Base-by-base conservation (phyloP, 2,329 filamentous ascomycete species). In the Venturia aucupariae region DNA sequence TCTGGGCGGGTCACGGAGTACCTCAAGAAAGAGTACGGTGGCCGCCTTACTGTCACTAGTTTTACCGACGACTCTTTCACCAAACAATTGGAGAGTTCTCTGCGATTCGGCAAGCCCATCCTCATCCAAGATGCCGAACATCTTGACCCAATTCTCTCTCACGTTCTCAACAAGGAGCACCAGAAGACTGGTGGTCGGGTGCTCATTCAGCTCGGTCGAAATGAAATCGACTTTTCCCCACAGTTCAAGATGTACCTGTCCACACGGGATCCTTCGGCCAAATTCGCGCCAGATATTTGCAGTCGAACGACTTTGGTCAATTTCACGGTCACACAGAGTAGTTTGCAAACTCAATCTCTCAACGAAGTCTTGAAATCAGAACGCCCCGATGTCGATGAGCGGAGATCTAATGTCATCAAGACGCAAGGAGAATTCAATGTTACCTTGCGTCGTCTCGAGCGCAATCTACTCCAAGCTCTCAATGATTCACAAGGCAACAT, bases 271-370 rank as follows among this genome's bases (percentile, higher is more conserved):
- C 95, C 95, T 0, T 99, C 95, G 51, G 93, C 94, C 32, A 90
- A 88, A 8, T 99, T 99, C 75, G 87, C 94, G 8, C 95, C 94
- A 0, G 94, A 99, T 73, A 91, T 99, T 68, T 99, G 95, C 85
- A 96, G 92, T 81, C 86, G 95, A 72, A 97, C 94, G 7, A 99
- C 95, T 0, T 96, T 99, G 77, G 94, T 99, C 83, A 99, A 99
- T 78, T 99, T 99, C 71, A 97, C 95, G 0, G 93, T 99, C 67
- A 99, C 94, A 4, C 93, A 97, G 79, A 97, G 94, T 84, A 97
- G 93, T 81, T 82, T 99, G 72, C 94, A 96, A 78, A 97, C 94
- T 1, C 94, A 99, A 77, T 97, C 94, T 0, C 85, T 99, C 69
- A 97, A 97, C 70, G 92, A 99, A 68, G 94, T 97, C 41, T 84